These are phyloP conservation scores for Fonsecaea pugnacius DNA, from an alignment of 2,329 filamentous ascomycete species.

Conservation along the genomic window DNA sequence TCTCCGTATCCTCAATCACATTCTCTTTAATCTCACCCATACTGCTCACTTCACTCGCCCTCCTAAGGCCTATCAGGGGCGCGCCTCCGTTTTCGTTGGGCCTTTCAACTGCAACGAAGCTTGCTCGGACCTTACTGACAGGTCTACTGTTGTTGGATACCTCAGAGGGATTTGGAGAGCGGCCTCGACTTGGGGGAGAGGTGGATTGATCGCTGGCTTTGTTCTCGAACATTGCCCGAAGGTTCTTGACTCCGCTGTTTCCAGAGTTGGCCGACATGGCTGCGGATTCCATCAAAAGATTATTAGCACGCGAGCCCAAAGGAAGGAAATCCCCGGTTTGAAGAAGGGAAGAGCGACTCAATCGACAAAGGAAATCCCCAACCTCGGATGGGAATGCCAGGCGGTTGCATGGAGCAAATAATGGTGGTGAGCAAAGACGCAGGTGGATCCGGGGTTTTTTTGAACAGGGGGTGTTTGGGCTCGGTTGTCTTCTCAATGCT, in stretches of 20 bases:
- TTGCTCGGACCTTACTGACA: conserved; percentile 75
- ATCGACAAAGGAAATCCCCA: conserved; percentile 6
- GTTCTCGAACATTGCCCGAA: conserved; percentile 80
- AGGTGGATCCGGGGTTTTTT: conserved; percentile 33
- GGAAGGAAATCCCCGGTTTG: neutral
- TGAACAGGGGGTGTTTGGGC: conserved; percentile 21
- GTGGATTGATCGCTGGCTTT: conserved; percentile 64
- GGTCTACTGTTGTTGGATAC: conserved; percentile 58
- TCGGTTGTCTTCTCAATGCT: conserved; percentile 12
- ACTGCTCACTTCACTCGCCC: conserved; percentile 43
- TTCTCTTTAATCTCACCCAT: conserved; percentile 38
- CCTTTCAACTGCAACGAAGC: conserved; percentile 72
- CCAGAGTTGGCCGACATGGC: conserved; percentile 43
- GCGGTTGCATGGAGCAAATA: conserved; percentile 9
- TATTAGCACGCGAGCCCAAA: conserved; percentile 22
- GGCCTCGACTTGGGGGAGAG: conserved; percentile 70
- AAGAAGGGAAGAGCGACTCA: conserved; percentile 10
- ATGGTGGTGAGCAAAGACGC: conserved; percentile 15
- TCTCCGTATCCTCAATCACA: conserved; percentile 15
- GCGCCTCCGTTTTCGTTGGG: conserved; percentile 47
- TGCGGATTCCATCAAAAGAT: conserved; percentile 21
- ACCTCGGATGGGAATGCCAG: neutral
- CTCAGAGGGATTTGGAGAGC: conserved; percentile 63
- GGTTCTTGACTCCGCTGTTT: conserved; percentile 70
- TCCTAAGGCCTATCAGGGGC: conserved; percentile 47